Evolutionary conservation across 176 grass and related monocot genomes (phyloP), one percentile per base, ranked within the genome.

Genomic region (Hsuehochloa calcarea): DNA sequence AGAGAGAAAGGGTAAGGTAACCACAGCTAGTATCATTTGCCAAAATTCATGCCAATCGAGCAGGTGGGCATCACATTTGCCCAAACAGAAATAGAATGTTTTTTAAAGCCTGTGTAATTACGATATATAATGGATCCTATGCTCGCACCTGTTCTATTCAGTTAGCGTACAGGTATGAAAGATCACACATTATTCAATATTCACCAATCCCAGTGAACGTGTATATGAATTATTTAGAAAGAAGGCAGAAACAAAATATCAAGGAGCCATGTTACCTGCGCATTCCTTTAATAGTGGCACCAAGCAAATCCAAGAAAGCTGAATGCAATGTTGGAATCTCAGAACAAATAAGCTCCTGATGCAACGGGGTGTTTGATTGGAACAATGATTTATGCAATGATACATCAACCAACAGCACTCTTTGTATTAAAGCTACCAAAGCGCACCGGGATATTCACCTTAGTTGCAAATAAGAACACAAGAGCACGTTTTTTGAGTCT

Each of bases 251-350:
- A 74, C 16, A 81, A 13, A 80, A 45, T 8, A 41, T 70, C 25
- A 72, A 41, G 16, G 3, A 70, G 56, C 47, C 26, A 79, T 43
- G 19, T 79, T 83, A 94, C 92, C 92, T 91, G 31, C 75, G 22
- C 51, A 90, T 76, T 85, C 89, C 92, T 81, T 91, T 90, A 61
- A 90, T 85, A 50, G 65, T 78, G 20, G 89, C 76, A 87, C 87
- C 81, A 65, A 94, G 84, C 63, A 94, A 90, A 87, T 92, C 84
- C 59, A 94, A 85, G 52, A 75, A 68, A 38, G 46, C 62, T 67
- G 79, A 80, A 83, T 90, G 92, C 37, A 94, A 72, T 73, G 47
- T 60, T 26, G 89, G 92, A 87, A 94, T 85, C 25, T 87, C 89
- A 54, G 61, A 79, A 61, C 52, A 85, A n/a, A 90, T 60, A 85